These are phyloP conservation scores for Pythium aquatile DNA, from an alignment of 352 stramenopile genomes.

Conservation along the genomic window DNA sequence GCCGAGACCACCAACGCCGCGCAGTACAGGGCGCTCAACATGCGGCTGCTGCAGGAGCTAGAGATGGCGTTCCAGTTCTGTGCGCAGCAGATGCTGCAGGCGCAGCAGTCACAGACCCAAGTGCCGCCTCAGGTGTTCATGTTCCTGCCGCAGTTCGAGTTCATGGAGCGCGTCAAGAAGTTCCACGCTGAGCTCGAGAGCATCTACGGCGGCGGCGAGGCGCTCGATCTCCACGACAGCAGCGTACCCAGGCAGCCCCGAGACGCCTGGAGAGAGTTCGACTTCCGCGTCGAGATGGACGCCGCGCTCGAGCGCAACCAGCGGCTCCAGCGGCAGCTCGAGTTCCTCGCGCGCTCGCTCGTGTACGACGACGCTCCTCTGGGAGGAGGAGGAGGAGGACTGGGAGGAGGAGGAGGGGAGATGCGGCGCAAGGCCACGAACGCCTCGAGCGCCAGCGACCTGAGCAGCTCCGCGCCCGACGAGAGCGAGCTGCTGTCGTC, in stretches of 20 bases:
- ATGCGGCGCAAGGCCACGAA: constrained; percentile 43
- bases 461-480: constrained; percentile 13
- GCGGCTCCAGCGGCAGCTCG: constrained; percentile 57
- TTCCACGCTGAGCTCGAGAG: constrained; percentile 50
- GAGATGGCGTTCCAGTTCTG: constrained; percentile 74
- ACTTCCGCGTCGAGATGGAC: constrained; percentile 55
- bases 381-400: neutral
- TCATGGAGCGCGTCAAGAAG: constrained; percentile 72
- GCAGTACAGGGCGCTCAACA: constrained; percentile 52
- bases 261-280: constrained; percentile 39
- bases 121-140: constrained; percentile 36
- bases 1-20: constrained; percentile 62
- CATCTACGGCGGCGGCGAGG: constrained; percentile 21
- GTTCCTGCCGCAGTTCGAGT: constrained; percentile 65
- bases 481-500: constrained; percentile 15
- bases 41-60: constrained; percentile 72
- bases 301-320: constrained; percentile 63
- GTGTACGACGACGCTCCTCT: constrained; percentile 32
- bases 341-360: constrained; percentile 57
- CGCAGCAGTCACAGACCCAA: constrained; percentile 16
- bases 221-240: constrained; percentile 16
- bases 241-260: constrained; percentile 4
- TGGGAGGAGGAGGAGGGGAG: neutral
- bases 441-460: constrained; percentile 39
- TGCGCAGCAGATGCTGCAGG: constrained; percentile 50